Conservation (phyloP, 352 stramenopile species). For the Phytophthora crassamura region DNA sequence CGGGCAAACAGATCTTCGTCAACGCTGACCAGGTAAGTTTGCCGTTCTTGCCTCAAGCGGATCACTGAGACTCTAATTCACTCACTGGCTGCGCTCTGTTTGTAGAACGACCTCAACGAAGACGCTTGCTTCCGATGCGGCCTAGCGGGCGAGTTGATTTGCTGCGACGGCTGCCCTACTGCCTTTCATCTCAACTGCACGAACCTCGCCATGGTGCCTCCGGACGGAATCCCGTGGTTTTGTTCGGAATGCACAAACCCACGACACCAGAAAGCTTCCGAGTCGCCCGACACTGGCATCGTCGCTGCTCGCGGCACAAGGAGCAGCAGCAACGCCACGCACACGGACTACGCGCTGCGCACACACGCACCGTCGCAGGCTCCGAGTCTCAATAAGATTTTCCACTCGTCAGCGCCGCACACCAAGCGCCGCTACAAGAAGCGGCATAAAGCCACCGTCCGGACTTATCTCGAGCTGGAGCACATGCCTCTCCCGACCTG, state of each 20-base stretch:
- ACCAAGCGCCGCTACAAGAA: slow-evolving; percentile 63
- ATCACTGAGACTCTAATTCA: no score
- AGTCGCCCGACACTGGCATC: slow-evolving; percentile 15
- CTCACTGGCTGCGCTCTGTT: slow-evolving; percentile 11
- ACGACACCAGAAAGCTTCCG: slow-evolving; percentile 37
- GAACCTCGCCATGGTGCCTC: slow-evolving; percentile 68
- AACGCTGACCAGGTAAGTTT: slow-evolving; percentile 64
- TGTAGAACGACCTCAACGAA: slow-evolving; percentile 82
- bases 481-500: slow-evolving; percentile 62
- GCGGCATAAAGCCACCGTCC: slow-evolving; percentile 51
- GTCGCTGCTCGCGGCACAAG: slow-evolving; percentile 26
- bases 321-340: slow-evolving; percentile 15
- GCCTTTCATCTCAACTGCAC: slow-evolving; percentile 83
- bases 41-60: not conserved
- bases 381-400: slow-evolving; percentile 74
- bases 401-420: slow-evolving; percentile 43
- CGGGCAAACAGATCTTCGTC: slow-evolving; percentile 62
- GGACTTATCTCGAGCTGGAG: slow-evolving; percentile 71
- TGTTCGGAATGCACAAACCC: slow-evolving; percentile 72
- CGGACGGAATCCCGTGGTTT: slow-evolving; percentile 68
- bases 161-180: slow-evolving; percentile 80
- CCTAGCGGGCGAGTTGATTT: slow-evolving; percentile 76
- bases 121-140: slow-evolving; percentile 81
- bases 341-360: slow-evolving; percentile 41
- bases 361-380: slow-evolving; percentile 46